Evolutionary conservation across 208 protist genomes (phyloP), one percentile per base, ranked within the genome.

Genomic region (Trypanosoma scelopori): DNA sequence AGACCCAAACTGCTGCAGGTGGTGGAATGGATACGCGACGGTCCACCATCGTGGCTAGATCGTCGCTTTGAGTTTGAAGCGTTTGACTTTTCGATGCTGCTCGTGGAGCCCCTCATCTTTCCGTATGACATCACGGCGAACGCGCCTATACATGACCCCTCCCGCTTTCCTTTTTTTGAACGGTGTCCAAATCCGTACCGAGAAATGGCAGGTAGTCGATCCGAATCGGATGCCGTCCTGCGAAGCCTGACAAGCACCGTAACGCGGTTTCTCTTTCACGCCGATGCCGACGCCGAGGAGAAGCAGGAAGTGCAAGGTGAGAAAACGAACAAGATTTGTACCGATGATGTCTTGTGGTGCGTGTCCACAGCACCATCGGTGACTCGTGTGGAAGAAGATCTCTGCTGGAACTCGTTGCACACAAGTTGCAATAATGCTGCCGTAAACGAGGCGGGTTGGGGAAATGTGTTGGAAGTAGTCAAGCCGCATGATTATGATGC

Each of bases 91-190:
- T 45, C 61, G 55, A 60, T 50, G 6, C 76, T 95, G 22, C 32
- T 63, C 4, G 84, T 94, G 11, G 55, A 63, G 16, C 89, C 89
- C 23, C 78, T 97, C 13, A 66, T 97, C 6, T 91, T 89, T 55
- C 88, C 90, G 3, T 94, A 81, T 45, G 57, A 85, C 68, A 82
- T 95, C 25, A 75, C 84, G 0, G 41, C 43, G 0, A 59, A 55
- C 11, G 50, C 11, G 25, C 72, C 89, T 27, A 74, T 96, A 25
- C 15, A 25, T 16, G 85, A 93, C 28, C 41, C 61, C 20, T 48
- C 52, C 27, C 60, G 76, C 0, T 95, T 92, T 69, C 62, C 78
- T 0, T 95, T 86, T 49, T 95, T 95, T 66, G 35, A 75, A 3
- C 60, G 52, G 3, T 71, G 60, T 37, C 20, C 55, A 1, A 84